phyloP scores from a whole-genome alignment of 306 rosid genomes.

The Myrica gale region DNA sequence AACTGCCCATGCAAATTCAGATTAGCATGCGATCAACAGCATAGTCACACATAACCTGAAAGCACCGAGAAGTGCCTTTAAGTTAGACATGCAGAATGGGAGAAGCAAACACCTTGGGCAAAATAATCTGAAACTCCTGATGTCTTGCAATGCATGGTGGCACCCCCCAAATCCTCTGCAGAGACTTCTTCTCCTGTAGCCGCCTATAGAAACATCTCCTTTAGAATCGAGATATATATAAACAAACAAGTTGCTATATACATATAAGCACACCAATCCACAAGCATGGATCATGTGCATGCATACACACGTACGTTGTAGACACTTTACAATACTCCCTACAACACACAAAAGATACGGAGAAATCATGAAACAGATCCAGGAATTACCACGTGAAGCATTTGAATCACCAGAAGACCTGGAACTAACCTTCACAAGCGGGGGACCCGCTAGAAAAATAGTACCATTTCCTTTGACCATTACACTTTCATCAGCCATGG shows the following conservation, averaged over 20 bases:
- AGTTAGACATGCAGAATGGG: slow-evolving; percentile 3
- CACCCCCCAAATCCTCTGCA: slow-evolving; percentile 93
- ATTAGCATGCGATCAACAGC: background rate
- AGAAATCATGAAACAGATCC: slow-evolving; percentile 1
- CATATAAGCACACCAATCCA: background rate
- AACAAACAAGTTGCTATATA: background rate
- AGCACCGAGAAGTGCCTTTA: background rate
- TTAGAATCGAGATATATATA: slow-evolving; percentile 25
- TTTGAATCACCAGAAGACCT: slow-evolving; percentile 19
- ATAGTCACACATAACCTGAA: background rate
- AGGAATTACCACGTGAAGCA: slow-evolving; percentile 27
- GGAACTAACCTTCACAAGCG: slow-evolving; percentile 68
- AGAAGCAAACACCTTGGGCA: slow-evolving; percentile 69
- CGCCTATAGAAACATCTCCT: slow-evolving; percentile 56
- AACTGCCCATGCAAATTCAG: background rate
- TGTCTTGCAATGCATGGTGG: slow-evolving; percentile 84
- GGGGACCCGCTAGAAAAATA: slow-evolving; percentile 93
- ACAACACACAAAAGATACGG: slow-evolving; percentile 8
- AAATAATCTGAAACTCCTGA: slow-evolving; percentile 97
- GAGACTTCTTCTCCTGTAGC: slow-evolving; percentile 98
- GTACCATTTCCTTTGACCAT: slow-evolving; percentile 99
- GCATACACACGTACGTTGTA: too few relatives aligned
- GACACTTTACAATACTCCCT: background rate
- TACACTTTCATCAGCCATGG: slow-evolving; percentile 99
- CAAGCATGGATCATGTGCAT: too few relatives aligned